Evolutionary conservation across 208 protist genomes (phyloP).

Genomic region (Wallacemonas collosoma): DNA sequence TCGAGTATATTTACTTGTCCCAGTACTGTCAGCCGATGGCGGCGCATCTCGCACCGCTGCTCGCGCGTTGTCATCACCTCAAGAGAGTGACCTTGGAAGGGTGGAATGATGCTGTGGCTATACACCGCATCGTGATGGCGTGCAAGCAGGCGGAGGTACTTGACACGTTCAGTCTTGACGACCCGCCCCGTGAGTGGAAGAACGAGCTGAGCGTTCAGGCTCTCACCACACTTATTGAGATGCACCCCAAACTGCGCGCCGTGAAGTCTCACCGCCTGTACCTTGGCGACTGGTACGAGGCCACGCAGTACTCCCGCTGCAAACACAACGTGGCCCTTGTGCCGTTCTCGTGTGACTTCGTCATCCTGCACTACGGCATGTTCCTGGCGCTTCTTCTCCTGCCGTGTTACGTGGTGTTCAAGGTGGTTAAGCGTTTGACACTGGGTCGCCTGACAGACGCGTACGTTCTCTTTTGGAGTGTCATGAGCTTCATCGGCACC

Average conservation of each 20-base stretch:
- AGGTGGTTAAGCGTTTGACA: constrained; percentile 28
- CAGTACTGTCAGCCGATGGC: constrained; percentile 85
- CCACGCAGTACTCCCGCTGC: constrained; percentile 86
- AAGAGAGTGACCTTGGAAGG: constrained; percentile 77
- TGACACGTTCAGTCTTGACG: constrained; percentile 78
- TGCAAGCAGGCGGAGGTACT: constrained; percentile 84
- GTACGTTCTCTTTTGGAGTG: constrained; percentile 79
- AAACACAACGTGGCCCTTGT: constrained; percentile 90
- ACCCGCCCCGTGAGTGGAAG: constrained; percentile 74
- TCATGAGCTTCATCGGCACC: constrained; percentile 52
- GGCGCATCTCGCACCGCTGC: constrained; percentile 54
- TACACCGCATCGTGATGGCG: constrained; percentile 85
- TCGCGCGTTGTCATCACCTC: constrained; percentile 67
- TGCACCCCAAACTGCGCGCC: constrained; percentile 84
- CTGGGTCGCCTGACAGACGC: constrained; percentile 28
- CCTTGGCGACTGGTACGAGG: constrained; percentile 78
- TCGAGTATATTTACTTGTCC: constrained; percentile 88
- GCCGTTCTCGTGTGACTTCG: constrained; percentile 76
- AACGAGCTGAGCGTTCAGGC: constrained; percentile 90
- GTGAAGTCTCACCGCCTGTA: constrained; percentile 78
- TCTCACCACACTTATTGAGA: constrained; percentile 86
- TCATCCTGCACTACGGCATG: constrained; percentile 57
- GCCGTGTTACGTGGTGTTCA: constrained; percentile 55
- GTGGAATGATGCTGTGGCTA: constrained; percentile 86
- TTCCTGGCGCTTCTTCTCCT: constrained; percentile 66